phyloP scores from a whole-genome alignment of 2,329 filamentous ascomycete genomes.

The Monilinia aucupariae region DNA sequence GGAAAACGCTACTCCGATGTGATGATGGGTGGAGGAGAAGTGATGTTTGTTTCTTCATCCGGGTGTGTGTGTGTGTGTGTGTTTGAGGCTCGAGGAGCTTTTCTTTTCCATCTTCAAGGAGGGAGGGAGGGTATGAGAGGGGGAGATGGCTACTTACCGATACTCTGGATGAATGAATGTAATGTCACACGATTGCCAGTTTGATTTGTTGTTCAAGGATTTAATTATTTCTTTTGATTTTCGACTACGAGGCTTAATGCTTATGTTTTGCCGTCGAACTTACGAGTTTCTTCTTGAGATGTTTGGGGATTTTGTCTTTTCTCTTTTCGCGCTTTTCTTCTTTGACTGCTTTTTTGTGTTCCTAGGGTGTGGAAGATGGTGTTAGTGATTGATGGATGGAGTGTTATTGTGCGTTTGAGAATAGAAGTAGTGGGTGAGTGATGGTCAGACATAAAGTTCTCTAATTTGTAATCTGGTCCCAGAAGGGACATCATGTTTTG shows the following conservation, averaged over 20 bases:
- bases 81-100: too few species aligned
- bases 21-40: constrained; percentile 18
- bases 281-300: constrained; percentile 86
- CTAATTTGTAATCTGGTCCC: constrained; percentile 12
- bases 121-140: not conserved
- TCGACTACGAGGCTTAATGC: constrained; percentile 24
- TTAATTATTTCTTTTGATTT: constrained; percentile 9
- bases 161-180: not conserved
- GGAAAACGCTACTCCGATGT: constrained; percentile 26
- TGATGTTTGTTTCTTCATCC: constrained; percentile 30
- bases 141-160: not conserved
- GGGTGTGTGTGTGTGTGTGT: constrained; percentile 21
- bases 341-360: constrained; percentile 86
- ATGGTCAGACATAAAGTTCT: constrained; percentile 14
- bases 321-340: constrained; percentile 92
- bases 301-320: constrained; percentile 93
- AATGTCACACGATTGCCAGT: not conserved
- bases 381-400: not conserved
- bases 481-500: constrained; percentile 14
- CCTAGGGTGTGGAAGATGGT: constrained; percentile 31
- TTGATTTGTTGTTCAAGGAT: not conserved
- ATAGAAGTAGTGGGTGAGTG: not conserved
- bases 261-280: constrained; percentile 40
- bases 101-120: not conserved
- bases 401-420: not conserved